These are phyloP conservation scores for Agaricus subrufescens DNA, from an alignment of 768 basidiomycete genomes.

Conservation along the genomic window DNA sequence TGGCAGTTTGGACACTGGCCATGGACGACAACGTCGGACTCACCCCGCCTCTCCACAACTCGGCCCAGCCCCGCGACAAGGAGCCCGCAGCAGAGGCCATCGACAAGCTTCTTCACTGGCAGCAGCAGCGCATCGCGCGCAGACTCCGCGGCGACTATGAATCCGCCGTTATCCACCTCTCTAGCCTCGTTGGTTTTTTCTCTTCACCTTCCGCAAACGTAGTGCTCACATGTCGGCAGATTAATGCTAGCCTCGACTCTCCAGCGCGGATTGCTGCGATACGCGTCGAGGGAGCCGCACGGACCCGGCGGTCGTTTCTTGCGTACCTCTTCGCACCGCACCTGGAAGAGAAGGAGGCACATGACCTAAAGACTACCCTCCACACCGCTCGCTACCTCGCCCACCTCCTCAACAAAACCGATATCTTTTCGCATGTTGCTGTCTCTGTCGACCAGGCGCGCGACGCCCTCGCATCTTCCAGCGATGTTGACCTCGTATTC, in stretches of 20 bases:
- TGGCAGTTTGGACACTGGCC: background rate
- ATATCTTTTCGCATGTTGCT: conserved; percentile 69
- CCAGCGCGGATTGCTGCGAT: conserved; percentile 71
- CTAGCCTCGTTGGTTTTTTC: conserved; percentile 49
- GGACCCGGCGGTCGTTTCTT: conserved; percentile 79
- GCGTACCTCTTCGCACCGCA: conserved; percentile 72
- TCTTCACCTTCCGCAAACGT: background rate
- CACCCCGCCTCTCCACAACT: conserved; percentile 47
- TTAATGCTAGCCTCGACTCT: conserved; percentile 61
- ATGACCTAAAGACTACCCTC: conserved; percentile 33
- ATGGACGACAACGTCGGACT: conserved; percentile 13
- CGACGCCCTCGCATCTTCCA: conserved; percentile 45
- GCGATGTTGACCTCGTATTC: conserved; percentile 79
- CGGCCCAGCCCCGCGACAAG: conserved; percentile 49
- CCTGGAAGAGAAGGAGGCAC: conserved; percentile 17
- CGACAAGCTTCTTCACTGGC: conserved; percentile 62
- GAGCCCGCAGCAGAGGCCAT: conserved; percentile 43
- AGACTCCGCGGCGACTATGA: conserved; percentile 77
- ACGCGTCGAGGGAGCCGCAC: conserved; percentile 70
- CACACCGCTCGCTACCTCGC: conserved; percentile 66
- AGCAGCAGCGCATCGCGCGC: conserved; percentile 66
- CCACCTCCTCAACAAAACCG: conserved; percentile 62
- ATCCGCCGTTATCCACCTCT: conserved; percentile 55
- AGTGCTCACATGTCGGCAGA: conserved; percentile 32
- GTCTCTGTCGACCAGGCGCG: conserved; percentile 57